A percentile compares a stretch with the other conserved stretches of the same genome.
These are phyloP conservation scores for Mycena vulgaris DNA, from an alignment of 768 basidiomycete genomes.

Conservation along the genomic window DNA sequence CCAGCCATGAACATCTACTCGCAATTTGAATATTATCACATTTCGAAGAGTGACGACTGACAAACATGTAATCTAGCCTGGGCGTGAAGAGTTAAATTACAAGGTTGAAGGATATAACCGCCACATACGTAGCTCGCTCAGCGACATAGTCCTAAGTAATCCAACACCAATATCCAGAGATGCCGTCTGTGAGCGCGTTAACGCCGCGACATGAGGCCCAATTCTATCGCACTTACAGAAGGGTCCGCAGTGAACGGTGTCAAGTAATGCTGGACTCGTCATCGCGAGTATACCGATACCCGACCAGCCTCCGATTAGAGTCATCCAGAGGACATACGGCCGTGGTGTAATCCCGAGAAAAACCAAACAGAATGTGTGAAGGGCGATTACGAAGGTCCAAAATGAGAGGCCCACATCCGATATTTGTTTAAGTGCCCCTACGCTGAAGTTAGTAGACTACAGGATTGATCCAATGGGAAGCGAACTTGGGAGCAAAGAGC, in stretches of 20 bases:
- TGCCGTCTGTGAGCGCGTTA: too few relatives aligned
- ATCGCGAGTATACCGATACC: conserved; percentile 60
- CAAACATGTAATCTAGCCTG: conserved; percentile 67
- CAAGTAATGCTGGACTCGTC: conserved; percentile 41
- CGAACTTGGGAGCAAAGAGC: too few relatives aligned
- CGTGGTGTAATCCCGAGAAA: conserved; percentile 59
- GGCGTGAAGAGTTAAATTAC: not conserved
- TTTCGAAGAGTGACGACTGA: too few relatives aligned
- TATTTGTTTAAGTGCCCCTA: conserved; percentile 62
- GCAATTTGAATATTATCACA: conserved; percentile 6
- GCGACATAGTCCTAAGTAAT: conserved; percentile 60
- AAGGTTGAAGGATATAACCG: not conserved
- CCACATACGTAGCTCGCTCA: conserved; percentile 58
- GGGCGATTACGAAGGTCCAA: conserved; percentile 66
- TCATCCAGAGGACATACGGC: conserved; percentile 51
- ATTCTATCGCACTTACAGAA: too few relatives aligned
- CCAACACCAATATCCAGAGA: conserved; percentile 71
- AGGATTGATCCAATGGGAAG: not conserved
- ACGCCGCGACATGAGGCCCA: too few relatives aligned
- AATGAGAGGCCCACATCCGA: conserved; percentile 65
- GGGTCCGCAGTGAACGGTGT: conserved; percentile 9
- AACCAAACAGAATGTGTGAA: conserved; percentile 66
- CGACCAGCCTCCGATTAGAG: conserved; percentile 61
- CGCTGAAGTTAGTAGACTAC: conserved; percentile 4
- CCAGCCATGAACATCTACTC: conserved; percentile 67